Evolutionary conservation across 2,329 filamentous ascomycete genomes (phyloP), one percentile per base, ranked within the genome.

Genomic region (Hypoxylon sp.): DNA sequence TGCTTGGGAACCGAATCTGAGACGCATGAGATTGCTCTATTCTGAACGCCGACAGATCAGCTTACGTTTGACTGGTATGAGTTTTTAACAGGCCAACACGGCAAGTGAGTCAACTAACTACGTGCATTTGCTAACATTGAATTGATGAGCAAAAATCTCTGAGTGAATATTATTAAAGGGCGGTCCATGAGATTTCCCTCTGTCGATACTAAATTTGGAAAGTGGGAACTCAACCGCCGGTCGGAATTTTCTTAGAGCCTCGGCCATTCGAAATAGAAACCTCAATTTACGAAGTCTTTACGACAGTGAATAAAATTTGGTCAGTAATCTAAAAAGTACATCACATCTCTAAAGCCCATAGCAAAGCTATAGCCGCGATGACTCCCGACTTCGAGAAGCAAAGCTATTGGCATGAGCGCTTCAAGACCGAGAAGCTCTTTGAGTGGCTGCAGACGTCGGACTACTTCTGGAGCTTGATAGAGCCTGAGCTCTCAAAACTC

Each of bases 351-450:
- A 12, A 2, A 16, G 14, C 30, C 25, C 16, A 32, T 32, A 46
- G 19, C 19, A 12, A 14, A 14, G 19, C 23, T 9, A 27, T 50
- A 30, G 34, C n/a, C 23, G 23, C 37, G 48, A 74, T 74, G 73
- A 59, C 65, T 27, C 46, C 76, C 56, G 79, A 84, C 57, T 85
- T 82, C 61, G 83, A 85, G 34, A 81, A 84, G 41, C 80, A 83
- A 69, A 80, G 78, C 65, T 85, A 85, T 71, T 85, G 83, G 83
- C 81, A 78, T 57, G 63, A 78, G 5, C 81, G 84, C 25, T 85
- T 85, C 76, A 61, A 74, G 14, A 75, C 75, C 12, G 83, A 85
- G 69, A 76, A 74, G 5, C 71, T 77, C 8, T 85, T 84, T 61
- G 83, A 85, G 70, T 85, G 83, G 83, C 78, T 85, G 14, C 66